Evolutionary conservation across 1,284 basidiomycete species (phyloP).

Genomic region (Trichosporon inkin): DNA sequence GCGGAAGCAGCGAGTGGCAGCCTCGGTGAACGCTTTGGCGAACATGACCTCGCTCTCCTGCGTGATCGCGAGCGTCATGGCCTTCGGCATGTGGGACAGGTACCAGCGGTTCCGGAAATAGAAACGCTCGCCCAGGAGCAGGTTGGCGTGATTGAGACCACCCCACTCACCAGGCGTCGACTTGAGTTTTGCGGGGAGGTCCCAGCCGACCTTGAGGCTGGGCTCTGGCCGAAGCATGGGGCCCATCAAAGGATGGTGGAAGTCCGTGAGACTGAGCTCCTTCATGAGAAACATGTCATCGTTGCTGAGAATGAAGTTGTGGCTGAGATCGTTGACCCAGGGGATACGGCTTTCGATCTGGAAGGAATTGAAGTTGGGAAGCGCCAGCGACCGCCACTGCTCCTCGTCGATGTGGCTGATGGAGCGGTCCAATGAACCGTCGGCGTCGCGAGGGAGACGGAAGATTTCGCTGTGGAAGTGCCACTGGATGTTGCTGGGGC

Average conservation of each 20-base stretch:
- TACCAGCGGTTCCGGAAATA: slow-evolving; percentile 30
- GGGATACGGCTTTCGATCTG: slow-evolving; percentile 38
- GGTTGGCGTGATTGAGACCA: slow-evolving; percentile 37
- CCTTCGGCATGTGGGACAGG: slow-evolving; percentile 41
- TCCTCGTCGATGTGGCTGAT: slow-evolving; percentile 24
- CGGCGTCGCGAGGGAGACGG: slow-evolving; percentile 34
- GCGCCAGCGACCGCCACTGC: slow-evolving; percentile 30
- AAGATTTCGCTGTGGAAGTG: slow-evolving; percentile 43
- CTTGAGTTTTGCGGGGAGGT: slow-evolving; percentile 22
- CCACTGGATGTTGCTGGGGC: slow-evolving; percentile 28
- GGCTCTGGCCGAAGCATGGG: slow-evolving; percentile 36
- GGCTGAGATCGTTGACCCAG: slow-evolving; percentile 33
- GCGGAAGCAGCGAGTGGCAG: slow-evolving; percentile 37
- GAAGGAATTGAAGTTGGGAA: slow-evolving; percentile 45
- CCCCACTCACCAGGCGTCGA: slow-evolving; percentile 43
- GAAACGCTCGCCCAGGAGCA: slow-evolving; percentile 36
- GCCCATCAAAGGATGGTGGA: slow-evolving; percentile 40
- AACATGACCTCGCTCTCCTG: slow-evolving; percentile 45
- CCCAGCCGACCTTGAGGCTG: slow-evolving; percentile 27
- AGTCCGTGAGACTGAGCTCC: slow-evolving; percentile 30
- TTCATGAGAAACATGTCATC: slow-evolving; percentile 46
- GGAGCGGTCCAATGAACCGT: slow-evolving; percentile 13
- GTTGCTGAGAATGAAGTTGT: slow-evolving; percentile 41
- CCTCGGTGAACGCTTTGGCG: slow-evolving; percentile 24
- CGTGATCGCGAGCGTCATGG: slow-evolving; percentile 25